These are phyloP conservation scores for Epicoccum sorghinum DNA, from an alignment of 2,329 filamentous ascomycete species.

Conservation along the genomic window DNA sequence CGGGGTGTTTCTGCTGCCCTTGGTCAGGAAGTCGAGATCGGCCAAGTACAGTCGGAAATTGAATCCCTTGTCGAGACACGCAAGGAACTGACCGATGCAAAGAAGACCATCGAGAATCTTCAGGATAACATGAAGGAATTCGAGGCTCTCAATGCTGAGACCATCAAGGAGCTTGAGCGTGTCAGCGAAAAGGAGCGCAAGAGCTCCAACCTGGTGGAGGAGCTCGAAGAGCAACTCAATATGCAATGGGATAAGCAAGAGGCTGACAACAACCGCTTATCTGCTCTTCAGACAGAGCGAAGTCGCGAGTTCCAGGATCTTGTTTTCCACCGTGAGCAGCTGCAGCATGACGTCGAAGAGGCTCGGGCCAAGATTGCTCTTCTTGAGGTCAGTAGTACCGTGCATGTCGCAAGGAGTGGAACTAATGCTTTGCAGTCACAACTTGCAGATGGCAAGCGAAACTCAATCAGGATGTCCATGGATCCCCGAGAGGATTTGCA, in stretches of 20 bases:
- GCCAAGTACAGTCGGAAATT: conserved; percentile 51
- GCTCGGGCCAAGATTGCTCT: conserved; percentile 74
- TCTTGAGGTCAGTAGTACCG: conserved; percentile 71
- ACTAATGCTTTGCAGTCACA: conserved; percentile 59
- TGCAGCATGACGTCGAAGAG: conserved; percentile 74
- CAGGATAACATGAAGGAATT: conserved; percentile 49
- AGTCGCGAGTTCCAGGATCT: conserved; percentile 51
- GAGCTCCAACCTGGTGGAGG: conserved; percentile 88
- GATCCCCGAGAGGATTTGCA: conserved; percentile 57
- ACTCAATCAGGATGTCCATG: conserved; percentile 53
- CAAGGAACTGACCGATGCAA: conserved; percentile 51
- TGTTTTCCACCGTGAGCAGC: conserved; percentile 50
- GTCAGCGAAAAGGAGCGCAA: conserved; percentile 77
- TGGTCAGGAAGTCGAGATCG: conserved; percentile 63
- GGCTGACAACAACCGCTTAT: conserved; percentile 81
- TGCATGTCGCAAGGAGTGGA: background rate
- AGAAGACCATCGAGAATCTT: conserved; percentile 53
- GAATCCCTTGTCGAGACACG: conserved; percentile 53
- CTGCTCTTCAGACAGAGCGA: conserved; percentile 62
- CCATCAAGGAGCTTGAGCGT: conserved; percentile 62
- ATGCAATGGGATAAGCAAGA: conserved; percentile 95
- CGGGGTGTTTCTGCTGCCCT: conserved; percentile 67
- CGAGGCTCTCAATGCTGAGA: conserved; percentile 57
- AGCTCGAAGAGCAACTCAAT: conserved; percentile 95
- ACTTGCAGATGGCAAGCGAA: conserved; percentile 62